Percentiles rank a stretch among this genome's conserved stretches.
Evolutionary conservation across 2,329 filamentous ascomycete genomes (phyloP).

Genomic region (Diaporthe citri): DNA sequence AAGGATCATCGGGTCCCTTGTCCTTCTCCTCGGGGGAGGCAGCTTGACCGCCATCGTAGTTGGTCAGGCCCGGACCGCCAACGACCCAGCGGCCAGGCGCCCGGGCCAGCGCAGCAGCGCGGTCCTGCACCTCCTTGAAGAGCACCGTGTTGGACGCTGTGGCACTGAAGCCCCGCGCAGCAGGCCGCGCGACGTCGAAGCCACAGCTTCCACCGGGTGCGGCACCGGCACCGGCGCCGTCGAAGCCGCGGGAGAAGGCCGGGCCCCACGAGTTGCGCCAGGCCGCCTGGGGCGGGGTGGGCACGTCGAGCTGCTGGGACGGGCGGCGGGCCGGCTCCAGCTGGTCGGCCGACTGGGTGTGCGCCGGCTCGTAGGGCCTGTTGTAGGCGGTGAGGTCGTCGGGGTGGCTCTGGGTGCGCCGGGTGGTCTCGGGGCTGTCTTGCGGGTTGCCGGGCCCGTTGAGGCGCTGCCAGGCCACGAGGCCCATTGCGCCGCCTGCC

Average conservation of each 20-base stretch:
- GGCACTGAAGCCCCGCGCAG: not conserved
- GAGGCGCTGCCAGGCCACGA: conserved; percentile 29
- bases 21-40: not conserved
- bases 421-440: not conserved
- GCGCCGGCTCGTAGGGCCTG: not conserved
- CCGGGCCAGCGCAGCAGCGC: not conserved
- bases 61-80: not conserved
- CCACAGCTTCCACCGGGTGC: not conserved
- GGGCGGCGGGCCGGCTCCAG: not conserved
- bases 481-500: conserved; percentile 4
- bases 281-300: not conserved
- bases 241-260: not conserved
- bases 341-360: not conserved
- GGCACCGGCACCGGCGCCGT: no score
- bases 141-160: conserved; percentile 16
- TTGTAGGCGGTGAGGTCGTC: not conserved
- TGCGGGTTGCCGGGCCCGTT: not conserved
- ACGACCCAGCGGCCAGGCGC: conserved; percentile 6
- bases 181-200: conserved; percentile 15
- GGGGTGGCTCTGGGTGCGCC: not conserved
- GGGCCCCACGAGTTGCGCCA: conserved; percentile 16
- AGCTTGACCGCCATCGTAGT: not conserved
- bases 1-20: not conserved
- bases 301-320: not conserved
- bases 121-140: conserved; percentile 26